Evolutionary conservation across 805 yeast species (phyloP), one percentile per base, ranked within the genome.

Genomic region (Myxozyma neglecta): DNA sequence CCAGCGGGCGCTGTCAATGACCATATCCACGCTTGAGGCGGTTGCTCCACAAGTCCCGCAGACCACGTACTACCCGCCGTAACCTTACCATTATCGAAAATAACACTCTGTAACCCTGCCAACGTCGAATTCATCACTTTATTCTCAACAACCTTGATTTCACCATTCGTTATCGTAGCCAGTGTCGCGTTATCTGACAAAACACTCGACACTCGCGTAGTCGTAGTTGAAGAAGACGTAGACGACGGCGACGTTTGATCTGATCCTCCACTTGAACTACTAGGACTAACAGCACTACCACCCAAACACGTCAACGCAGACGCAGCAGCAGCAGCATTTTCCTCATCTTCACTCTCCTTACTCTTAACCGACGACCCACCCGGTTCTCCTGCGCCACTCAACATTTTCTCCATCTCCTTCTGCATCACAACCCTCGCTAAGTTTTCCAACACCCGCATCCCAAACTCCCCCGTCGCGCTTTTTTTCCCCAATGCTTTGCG

Each of bases 11-110:
- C 48, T 8, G 48, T 42, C 32, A 40, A 14, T 24, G 63, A 46
- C 64, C 64, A 60, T n/a, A 60, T 60, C 64, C 64, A 60, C 32
- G 60, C 64, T 40, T 56, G 60, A 29, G 50, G 64, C 35, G 64
- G 64, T 24, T 58, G 57, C 7, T 53, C 51, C 4, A 24, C 37
- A 6, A 43, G 40, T n/a, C 42, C 54, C 8, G 55, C 51, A 18
- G 35, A 13, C 54, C 54, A 24, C 14, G 32, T 20, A 1, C 16
- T 16, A 1, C 32, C 29, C 16, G 36, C 39, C 13, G 49, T 34
- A 29, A 16, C 32, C 53, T 40, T 42, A 6, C 32, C 45, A 16
- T n/a, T 20, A 2, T 39, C 55, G 32, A 59, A 53, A 29, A 59
- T 59, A 14, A 59, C 62, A 50, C 18, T 34, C 24, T 57, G 56